Base-by-base conservation (phyloP, 2,329 filamentous ascomycete species). In the Diplodia seriata region DNA sequence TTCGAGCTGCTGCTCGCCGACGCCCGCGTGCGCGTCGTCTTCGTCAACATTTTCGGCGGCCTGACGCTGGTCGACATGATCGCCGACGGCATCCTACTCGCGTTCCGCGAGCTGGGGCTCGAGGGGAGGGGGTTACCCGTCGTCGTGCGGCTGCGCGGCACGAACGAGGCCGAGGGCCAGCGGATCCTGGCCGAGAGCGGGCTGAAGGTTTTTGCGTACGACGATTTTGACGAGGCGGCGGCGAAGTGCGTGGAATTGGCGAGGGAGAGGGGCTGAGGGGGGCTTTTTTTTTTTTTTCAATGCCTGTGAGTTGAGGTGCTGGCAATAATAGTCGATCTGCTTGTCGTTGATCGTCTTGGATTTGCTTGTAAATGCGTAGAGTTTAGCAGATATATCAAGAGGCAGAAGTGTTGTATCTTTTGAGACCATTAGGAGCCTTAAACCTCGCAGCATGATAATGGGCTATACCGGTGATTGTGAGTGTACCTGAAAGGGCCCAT, bases 41-140 rank as follows among this genome's bases (percentile, higher is more conserved):
- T 90, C 72, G 89, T 91, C 36, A 91, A 91, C 70, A 91, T 91
- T 71, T 91, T 90, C 71, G 89, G 87, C 9, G 88, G 89, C 0
- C 74, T 93, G 72, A 92, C 90, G 7, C 84, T 90, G 68, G 91
- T 91, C 43, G 91, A 93, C 72, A 93, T 94, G 91, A 94, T 94
- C 76, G 91, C 91, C 0, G 84, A 88, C 68, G 91, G 91, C 0
- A 86, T 94, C 59, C 82, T 94, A 31, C 74, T 91, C 72, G 91
- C 91, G 1, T 93, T 93, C 74, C 83, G 85, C 70, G 89, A 93
- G 74, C 76, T 93, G 66, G 81, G 86, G 9, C 85, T 90, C 73
- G 80, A 77, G n/a, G 83, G 80, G 69, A 80, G 78, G 71, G 74
- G 74, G 18, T 70, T 91, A 1, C 91, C 91, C 0, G 89, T 94